These are phyloP conservation scores for Firmiana major DNA, from an alignment of 345 rosid genomes.

Conservation along the genomic window DNA sequence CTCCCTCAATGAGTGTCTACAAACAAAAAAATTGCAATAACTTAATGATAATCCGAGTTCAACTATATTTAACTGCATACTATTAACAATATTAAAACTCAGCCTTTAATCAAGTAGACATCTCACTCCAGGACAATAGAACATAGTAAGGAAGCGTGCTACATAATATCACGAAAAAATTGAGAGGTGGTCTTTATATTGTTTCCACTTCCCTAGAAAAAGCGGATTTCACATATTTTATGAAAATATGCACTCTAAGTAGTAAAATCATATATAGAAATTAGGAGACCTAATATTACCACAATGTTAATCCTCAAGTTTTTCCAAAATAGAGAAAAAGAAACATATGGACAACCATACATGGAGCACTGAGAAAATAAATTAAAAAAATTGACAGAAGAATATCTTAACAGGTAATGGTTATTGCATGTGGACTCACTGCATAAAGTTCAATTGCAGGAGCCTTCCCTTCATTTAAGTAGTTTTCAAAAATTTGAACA, in stretches of 20 bases:
- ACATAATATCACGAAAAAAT: background rate
- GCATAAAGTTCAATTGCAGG: conserved; percentile 54
- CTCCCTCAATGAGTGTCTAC: conserved; percentile 83
- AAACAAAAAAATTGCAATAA: conserved; percentile 20
- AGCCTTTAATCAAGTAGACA: background rate
- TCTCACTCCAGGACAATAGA: background rate
- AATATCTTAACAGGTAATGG: background rate
- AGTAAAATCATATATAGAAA: background rate
- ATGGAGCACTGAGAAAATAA: background rate
- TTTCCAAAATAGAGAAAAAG: background rate
- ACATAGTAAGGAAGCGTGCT: background rate
- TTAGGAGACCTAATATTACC: background rate
- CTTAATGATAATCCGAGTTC: background rate
- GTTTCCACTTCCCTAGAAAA: background rate
- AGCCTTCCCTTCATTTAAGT: conserved; percentile 47
- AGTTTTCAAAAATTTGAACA: conserved; percentile 55
- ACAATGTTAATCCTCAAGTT: background rate
- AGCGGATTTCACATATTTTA: background rate
- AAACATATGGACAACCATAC: background rate
- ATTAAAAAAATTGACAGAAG: background rate
- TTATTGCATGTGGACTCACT: conserved; percentile 38
- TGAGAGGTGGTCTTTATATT: background rate
- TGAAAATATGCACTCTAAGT: background rate
- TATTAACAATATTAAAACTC: background rate
- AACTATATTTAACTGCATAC: conserved; percentile 6